Evolutionary conservation across 2,329 filamentous ascomycete species (phyloP).

Genomic region (Colletotrichum tofieldiae): DNA sequence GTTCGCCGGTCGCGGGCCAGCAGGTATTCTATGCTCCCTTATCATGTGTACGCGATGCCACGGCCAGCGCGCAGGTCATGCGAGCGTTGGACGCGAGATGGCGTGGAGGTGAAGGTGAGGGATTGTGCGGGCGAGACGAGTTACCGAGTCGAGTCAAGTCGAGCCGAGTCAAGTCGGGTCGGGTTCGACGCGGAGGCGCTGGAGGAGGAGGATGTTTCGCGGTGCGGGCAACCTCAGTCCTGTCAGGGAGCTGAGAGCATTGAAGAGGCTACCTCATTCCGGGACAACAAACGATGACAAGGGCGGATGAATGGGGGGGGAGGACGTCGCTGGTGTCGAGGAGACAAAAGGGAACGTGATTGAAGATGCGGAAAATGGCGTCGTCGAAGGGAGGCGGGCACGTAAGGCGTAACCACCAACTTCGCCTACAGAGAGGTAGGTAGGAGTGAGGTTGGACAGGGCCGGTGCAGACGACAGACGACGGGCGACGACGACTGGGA

Average conservation of each 20-base stretch:
- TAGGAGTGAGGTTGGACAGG: constrained; percentile 40
- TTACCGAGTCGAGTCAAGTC: constrained; percentile 23
- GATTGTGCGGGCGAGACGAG: constrained; percentile 35
- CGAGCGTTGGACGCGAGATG: constrained; percentile 37
- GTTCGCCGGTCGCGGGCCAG: constrained; percentile 73
- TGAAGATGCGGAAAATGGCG: constrained; percentile 33
- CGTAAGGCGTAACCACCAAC: constrained; percentile 30
- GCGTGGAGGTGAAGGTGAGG: background rate
- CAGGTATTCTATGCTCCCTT: constrained; percentile 70
- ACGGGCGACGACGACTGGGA: background rate
- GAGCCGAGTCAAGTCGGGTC: background rate
- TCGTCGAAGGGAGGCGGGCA: constrained; percentile 32
- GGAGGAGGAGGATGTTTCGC: constrained; percentile 38
- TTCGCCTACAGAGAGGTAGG: constrained; percentile 30
- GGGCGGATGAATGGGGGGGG: constrained; percentile 12
- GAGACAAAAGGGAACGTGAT: constrained; percentile 17
- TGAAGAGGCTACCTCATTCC: constrained; percentile 73
- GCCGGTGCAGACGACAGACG: constrained; percentile 24
- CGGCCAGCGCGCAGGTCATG: constrained; percentile 41
- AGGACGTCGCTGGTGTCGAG: constrained; percentile 1
- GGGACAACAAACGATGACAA: constrained; percentile 45
- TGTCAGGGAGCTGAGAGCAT: constrained; percentile 72
- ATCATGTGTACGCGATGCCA: constrained; percentile 57
- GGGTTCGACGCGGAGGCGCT: constrained; percentile 13
- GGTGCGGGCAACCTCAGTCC: constrained; percentile 64